These are phyloP conservation scores for Salix dunnii DNA, from an alignment of 345 rosid species.

Conservation along the genomic window DNA sequence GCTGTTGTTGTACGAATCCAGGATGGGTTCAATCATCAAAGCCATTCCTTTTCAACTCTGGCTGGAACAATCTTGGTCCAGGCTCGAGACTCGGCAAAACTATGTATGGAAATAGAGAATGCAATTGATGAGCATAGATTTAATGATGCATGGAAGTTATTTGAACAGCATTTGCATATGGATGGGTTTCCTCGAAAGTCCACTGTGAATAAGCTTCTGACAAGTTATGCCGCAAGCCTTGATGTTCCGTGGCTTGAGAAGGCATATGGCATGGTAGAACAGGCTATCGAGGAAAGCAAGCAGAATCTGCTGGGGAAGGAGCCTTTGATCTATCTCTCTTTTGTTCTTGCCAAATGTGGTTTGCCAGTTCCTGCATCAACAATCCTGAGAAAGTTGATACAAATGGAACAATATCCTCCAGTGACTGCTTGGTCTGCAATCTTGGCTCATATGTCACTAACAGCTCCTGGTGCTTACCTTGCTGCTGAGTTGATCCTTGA, in stretches of 20 bases:
- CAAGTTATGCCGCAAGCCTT: constrained; percentile 58
- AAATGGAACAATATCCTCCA: constrained; percentile 65
- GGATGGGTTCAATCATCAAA: constrained; percentile 15
- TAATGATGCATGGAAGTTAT: constrained; percentile 60
- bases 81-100: constrained; percentile 72
- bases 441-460: constrained; percentile 65
- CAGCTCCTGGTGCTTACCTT: constrained; percentile 72
- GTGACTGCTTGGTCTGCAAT: constrained; percentile 76
- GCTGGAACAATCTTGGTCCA: constrained; percentile 66
- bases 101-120: constrained; percentile 52
- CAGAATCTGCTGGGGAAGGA: constrained; percentile 72
- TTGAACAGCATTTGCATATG: constrained; percentile 72
- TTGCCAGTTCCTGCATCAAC: constrained; percentile 73
- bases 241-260: constrained; percentile 57
- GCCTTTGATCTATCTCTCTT: constrained; percentile 66
- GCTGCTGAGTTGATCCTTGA: constrained; percentile 85
- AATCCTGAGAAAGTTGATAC: constrained; percentile 63
- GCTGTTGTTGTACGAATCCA: not conserved
- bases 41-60: constrained; percentile 36
- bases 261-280: constrained; percentile 61
- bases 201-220: constrained; percentile 53
- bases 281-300: constrained; percentile 64
- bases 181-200: constrained; percentile 82
- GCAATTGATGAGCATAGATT: constrained; percentile 55
- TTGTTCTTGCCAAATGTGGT: constrained; percentile 67